Percentiles rank a stretch among this genome's conserved stretches.
Evolutionary conservation across 1,139 yeast species (phyloP).

Genomic region (Lodderomyces elongisporus): DNA sequence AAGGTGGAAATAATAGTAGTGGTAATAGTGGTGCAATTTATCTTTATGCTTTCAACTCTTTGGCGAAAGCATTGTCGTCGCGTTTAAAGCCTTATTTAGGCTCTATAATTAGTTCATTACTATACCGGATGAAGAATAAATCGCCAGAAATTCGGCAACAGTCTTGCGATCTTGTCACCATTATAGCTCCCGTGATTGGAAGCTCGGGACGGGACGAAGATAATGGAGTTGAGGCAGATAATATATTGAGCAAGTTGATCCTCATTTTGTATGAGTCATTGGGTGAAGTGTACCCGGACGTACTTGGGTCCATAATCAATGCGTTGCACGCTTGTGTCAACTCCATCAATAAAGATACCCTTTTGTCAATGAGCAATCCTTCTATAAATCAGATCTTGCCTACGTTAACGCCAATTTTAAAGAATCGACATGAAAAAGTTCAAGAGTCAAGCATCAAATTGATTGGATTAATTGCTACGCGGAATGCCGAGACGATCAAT

Average conservation of each 20-base stretch:
- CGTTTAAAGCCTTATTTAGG: conserved; percentile 72
- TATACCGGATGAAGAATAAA: conserved; percentile 72
- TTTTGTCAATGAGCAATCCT: conserved; percentile 64
- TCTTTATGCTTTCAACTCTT: conserved; percentile 61
- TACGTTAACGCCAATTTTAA: conserved; percentile 83
- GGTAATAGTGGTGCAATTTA: conserved; percentile 53
- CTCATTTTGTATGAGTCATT: conserved; percentile 82
- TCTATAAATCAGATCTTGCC: conserved; percentile 82
- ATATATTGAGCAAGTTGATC: conserved; percentile 59
- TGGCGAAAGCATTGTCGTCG: conserved; percentile 61
- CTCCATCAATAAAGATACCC: conserved; percentile 38
- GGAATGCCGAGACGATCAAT: conserved; percentile 80
- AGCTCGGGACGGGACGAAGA: conserved; percentile 7
- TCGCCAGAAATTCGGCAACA: conserved; percentile 74
- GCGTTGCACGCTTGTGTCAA: conserved; percentile 54
- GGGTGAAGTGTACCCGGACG: conserved; percentile 95
- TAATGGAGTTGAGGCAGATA: conserved; percentile 28
- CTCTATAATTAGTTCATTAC: conserved; percentile 66
- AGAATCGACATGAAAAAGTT: conserved; percentile 87
- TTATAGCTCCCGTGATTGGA: conserved; percentile 64
- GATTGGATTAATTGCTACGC: conserved; percentile 77
- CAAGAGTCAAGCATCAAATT: conserved; percentile 79
- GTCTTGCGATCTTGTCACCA: conserved; percentile 72
- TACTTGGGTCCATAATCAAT: conserved; percentile 74
- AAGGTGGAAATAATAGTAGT: too few species aligned